Evolutionary conservation across 768 basidiomycete species (phyloP).

Genomic region (Galerina marginata): DNA sequence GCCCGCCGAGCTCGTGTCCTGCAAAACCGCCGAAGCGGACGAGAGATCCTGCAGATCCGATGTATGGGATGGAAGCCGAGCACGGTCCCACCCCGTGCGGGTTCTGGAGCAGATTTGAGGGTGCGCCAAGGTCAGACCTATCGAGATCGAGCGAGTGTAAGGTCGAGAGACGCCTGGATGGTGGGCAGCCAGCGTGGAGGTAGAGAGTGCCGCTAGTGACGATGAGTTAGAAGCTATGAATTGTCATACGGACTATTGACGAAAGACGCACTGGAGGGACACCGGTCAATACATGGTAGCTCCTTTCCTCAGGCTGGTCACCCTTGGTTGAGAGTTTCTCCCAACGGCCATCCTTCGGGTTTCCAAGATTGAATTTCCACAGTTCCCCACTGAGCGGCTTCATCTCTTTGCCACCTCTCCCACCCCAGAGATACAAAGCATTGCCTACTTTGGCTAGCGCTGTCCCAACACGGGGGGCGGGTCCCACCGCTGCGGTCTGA

Average conservation of each 20-base stretch:
- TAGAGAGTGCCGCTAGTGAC: not conserved
- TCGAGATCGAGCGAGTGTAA: not conserved
- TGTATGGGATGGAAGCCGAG: not conserved
- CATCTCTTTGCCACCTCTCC: constrained; percentile 6
- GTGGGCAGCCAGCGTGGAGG: constrained; percentile 2
- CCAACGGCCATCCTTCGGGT: not conserved
- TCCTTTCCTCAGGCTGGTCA: constrained; percentile 5
- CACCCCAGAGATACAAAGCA: constrained; percentile 2
- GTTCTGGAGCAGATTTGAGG: not conserved
- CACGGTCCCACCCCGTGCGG: not conserved
- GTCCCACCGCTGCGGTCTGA: not conserved
- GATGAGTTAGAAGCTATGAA: not conserved
- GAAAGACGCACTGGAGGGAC: not conserved
- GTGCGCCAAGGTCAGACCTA: not conserved
- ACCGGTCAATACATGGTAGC: constrained; percentile 6
- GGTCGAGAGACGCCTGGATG: not conserved
- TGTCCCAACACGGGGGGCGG: not conserved
- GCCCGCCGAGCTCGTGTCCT: constrained; percentile 1
- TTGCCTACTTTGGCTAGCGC: not conserved
- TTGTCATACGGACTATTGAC: not conserved
- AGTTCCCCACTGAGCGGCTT: constrained; percentile 3
- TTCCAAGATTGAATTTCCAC: constrained; percentile 4
- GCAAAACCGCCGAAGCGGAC: constrained; percentile 3
- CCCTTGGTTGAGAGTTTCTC: constrained; percentile 3
- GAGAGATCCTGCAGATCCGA: constrained; percentile 1